Base-by-base conservation (phyloP, 192 early-diverging fungal genomes). In the Coemansia sp. region DNA sequence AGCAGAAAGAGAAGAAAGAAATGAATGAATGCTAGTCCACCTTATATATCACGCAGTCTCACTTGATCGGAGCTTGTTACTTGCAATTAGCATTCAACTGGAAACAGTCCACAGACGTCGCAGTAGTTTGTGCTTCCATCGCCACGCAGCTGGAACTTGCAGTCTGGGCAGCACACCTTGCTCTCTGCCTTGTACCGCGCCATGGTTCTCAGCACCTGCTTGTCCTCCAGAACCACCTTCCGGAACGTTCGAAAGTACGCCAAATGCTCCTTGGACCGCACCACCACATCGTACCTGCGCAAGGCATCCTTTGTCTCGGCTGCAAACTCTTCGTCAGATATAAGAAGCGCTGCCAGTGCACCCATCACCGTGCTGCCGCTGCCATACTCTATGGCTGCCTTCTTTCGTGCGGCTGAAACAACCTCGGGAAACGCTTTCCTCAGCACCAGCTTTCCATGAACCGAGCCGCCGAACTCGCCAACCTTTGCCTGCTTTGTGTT, bases 361-460 rank as follows among this genome's bases (percentile, higher is more conserved):
- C 85, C 83, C 44, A 90, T 48, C 13, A 82, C 67, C 0, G 86
- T 84, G 1, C 85, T 87, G 0, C 87, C 87, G 6, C 75, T 62
- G 11, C 88, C 88, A 15, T 77, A 76, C 52, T 89, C 88, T 57
- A 88, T 84, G 0, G 88, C 87, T 27, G 86, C 86, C 69, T 90
- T 90, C 45, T 66, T 82, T n/a, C 88, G 66, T 69, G 81, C 86
- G 0, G 82, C 81, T 28, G 86, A 84, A 15, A 78, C 62, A 0
- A 83, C 84, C n/a, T 85, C 82, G 9, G 85, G 87, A 57, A 87
- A 87, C 22, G 88, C 88, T 59, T 62, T 53, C 19, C 88, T 62
- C 57, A 90, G 61, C 4, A 86, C 66, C 27, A 81, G 81, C 61
- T 90, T 90, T 5, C 88, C 88, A 44, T 82, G 82, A 7, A 62